Evolutionary conservation across 1,139 yeast genomes (phyloP), one percentile per base, ranked within the genome.

Genomic region (Pichia sp.): DNA sequence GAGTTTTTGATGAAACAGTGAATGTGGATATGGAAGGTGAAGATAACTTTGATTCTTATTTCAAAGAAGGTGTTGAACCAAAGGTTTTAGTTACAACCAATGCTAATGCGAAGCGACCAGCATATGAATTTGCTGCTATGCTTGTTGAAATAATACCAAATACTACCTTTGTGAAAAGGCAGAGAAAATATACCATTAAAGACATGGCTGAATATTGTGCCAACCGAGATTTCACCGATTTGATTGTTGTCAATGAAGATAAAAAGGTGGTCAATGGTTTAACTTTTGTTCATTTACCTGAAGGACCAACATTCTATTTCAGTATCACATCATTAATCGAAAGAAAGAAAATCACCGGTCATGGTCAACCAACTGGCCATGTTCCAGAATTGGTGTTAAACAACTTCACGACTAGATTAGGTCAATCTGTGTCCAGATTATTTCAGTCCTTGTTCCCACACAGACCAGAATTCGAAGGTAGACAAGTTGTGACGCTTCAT

Each of bases 401-500:
- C 64, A 92, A 92, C 64, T 94, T 92, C 69, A 78, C 85, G 50
- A 88, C 98, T 1, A 72, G 96, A 55, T 72, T 94, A 52, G 98
- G 98, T 64, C 81, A 83, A 58, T 85, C 97, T 0, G 95, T 92
- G 4, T 97, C 96, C 32, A 73, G 95, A 50, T 67, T 92, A 51
- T 92, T 92, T 67, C 97, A 88, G 62, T 79, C 95, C 2, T 71
- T 94, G 33, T 87, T 90, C 66, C 98, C 98, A 2, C 88, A 85
- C 49, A 76, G 77, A 49, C 98, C 98, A 1, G 97, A 92, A 60
- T 76, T 94, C 56, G 84, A 85, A 64, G 98, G 98, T 35, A 76
- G 98, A 56, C 97, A 92, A 63, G 98, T 87, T 43, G 84, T 92
- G 37, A 92, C 98, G 1, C 67, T 92, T 60, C 98, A 92, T 64